phyloP scores from a whole-genome alignment of 768 basidiomycete genomes.

The Phlebiopsis gigantea region DNA sequence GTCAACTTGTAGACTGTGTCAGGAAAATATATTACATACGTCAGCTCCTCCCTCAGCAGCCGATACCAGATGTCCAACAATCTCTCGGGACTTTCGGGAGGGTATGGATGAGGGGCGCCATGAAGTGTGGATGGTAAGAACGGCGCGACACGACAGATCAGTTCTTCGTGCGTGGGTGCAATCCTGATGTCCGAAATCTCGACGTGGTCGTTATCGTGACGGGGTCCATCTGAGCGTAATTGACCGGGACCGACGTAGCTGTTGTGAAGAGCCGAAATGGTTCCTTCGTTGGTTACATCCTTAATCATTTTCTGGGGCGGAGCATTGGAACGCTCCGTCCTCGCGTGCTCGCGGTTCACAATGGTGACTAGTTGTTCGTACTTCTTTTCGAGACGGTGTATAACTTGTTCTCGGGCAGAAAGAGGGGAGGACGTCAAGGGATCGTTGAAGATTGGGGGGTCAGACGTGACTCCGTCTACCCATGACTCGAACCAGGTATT shows the following conservation, averaged over 20 bases:
- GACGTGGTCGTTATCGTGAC: conserved; percentile 44
- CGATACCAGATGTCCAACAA: conserved; percentile 72
- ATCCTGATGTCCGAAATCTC: conserved; percentile 56
- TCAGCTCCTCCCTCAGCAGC: conserved; percentile 69
- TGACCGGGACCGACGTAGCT: conserved; percentile 52
- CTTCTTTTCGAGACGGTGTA: conserved; percentile 29
- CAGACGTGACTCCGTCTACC: conserved; percentile 33
- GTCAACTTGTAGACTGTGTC: background rate
- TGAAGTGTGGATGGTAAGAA: conserved; percentile 59
- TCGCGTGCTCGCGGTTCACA: conserved; percentile 46
- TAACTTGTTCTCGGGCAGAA: conserved; percentile 32
- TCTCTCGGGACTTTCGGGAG: conserved; percentile 53
- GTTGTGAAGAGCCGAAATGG: conserved; percentile 16
- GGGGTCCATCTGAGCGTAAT: conserved; percentile 41
- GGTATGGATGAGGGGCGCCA: conserved; percentile 58
- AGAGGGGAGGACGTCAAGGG: conserved; percentile 28
- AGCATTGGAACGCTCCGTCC: conserved; percentile 30
- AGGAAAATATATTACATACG: conserved; percentile 31
- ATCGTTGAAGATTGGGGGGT: conserved; percentile 41
- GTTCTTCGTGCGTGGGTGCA: conserved; percentile 65
- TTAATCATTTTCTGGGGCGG: conserved; percentile 1
- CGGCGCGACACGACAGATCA: conserved; percentile 41
- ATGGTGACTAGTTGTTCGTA: conserved; percentile 35
- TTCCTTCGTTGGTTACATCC: conserved; percentile 11
- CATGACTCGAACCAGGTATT: conserved; percentile 42